phyloP scores from a whole-genome alignment of 1,139 yeast species.

The Groenewaldozyma auringiensis region DNA sequence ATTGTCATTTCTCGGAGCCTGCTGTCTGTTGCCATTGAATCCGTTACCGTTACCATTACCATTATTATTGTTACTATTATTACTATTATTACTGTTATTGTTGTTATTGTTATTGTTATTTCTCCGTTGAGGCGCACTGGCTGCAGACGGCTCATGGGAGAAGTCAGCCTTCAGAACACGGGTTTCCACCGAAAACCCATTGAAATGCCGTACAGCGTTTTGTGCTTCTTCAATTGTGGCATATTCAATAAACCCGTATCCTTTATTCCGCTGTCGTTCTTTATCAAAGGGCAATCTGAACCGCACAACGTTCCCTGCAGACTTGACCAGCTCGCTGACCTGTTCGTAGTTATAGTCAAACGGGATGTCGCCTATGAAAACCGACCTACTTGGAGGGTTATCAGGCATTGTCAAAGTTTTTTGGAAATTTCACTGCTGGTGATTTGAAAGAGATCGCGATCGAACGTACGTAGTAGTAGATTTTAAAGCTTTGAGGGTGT shows the following conservation, averaged over 20 bases:
- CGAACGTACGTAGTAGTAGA: too few species aligned
- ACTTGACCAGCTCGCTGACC: conserved; percentile 45
- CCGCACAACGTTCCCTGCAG: conserved; percentile 77
- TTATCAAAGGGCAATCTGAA: conserved; percentile 76
- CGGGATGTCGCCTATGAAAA: conserved; percentile 60
- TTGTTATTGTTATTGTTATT: conserved; percentile 3
- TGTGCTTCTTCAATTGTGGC: conserved; percentile 68
- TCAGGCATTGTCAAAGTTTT: background rate
- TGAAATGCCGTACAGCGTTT: conserved; percentile 79
- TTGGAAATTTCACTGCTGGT: too few species aligned
- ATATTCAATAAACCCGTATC: conserved; percentile 81
- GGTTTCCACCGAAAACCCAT: conserved; percentile 66
- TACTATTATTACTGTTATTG: conserved; percentile 1
- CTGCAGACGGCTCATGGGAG: conserved; percentile 27
- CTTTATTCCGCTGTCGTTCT: conserved; percentile 81
- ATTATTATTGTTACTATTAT: conserved; percentile 4
- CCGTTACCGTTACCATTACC: background rate
- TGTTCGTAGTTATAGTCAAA: conserved; percentile 82
- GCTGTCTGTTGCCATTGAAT: conserved; percentile 7
- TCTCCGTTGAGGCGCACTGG: background rate
- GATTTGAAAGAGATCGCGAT: too few species aligned
- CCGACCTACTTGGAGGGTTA: conserved; percentile 35
- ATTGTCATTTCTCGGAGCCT: background rate
- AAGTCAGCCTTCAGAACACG: conserved; percentile 65
- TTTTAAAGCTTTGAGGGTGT: too few species aligned